Base-by-base conservation (phyloP, 1,139 yeast species). In the Diutina ranongensis region DNA sequence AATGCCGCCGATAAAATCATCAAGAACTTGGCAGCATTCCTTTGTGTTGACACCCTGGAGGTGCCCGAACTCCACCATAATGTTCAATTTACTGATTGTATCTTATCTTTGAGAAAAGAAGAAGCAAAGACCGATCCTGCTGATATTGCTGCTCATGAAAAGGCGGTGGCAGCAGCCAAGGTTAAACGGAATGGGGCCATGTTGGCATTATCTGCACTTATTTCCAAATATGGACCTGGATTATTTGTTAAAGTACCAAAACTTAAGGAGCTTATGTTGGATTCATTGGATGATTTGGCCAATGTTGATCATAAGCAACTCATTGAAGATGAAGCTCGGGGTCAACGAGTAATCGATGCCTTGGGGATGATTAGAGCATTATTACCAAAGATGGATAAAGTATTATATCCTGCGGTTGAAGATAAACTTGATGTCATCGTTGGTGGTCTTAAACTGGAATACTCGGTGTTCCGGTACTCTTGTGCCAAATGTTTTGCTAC, bases 11-110 rank as follows among this genome's bases (percentile, higher is more conserved):
- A 87, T 55, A 94, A 92, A 58, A 83, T 92, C 52, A 77, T 86
- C 46, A 89, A 87, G 58, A 94, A 94, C 57, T 67, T 94, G 47
- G 86, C 97, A 64, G 95, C 94, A 1, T 92, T 92, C 58, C 61
- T 92, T 45, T 92, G 98, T 66, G 97, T 89, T 38, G 98, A 92
- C 60, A 87, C 96, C 0, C 77, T 94, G 4, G 97, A 89, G 60
- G 97, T 92, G 33, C 98, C 98, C 2, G 97, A 88, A 57, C 92
- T 86, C 57, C 72, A 73, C 31, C 83, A 85, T 45, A 84, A 86
- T 57, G 74, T 76, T 44, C 65, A 65, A 12, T 71, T 72, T 48
- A 72, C 65, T 31, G 80, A 76, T 46, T 68, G 68, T 18, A 82
- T 92, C 35, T 65, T 89, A 47, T 86, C 96, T 1, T 70, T 89